Percentiles rank a stretch among this genome's conserved stretches.
Evolutionary conservation across 805 yeast genomes (phyloP).

Genomic region (Metschnikowia koreensis): DNA sequence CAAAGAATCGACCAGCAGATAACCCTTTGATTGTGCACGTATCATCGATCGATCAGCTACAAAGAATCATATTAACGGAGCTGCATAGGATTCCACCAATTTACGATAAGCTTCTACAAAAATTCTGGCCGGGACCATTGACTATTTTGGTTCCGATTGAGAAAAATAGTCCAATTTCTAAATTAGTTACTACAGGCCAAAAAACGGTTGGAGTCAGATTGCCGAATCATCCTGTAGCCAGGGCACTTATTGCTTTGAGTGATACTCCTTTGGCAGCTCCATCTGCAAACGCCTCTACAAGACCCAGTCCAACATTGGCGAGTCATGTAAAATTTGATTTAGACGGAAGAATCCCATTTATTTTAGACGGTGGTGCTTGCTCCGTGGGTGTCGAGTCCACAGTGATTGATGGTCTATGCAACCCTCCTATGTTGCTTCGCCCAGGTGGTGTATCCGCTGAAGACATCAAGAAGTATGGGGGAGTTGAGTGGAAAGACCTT

Average conservation of each 20-base stretch:
- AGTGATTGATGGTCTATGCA: conserved; percentile 83
- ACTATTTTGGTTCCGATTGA: conserved; percentile 76
- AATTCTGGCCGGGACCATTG: conserved; percentile 96
- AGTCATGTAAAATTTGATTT: conserved; percentile 81
- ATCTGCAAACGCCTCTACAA: conserved; percentile 92
- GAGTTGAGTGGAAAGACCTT: conserved; percentile 62
- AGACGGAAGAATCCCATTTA: conserved; percentile 73
- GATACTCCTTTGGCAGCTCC: conserved; percentile 96
- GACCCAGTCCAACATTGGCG: conserved; percentile 92
- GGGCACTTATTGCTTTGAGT: conserved; percentile 81
- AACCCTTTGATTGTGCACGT: conserved; percentile 92
- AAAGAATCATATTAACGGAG: conserved; percentile 52
- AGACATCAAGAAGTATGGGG: conserved; percentile 64
- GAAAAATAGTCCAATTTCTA: conserved; percentile 53
- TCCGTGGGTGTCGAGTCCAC: conserved; percentile 91
- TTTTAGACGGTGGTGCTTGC: conserved; percentile 89
- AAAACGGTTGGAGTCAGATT: conserved; percentile 89
- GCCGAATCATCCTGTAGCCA: conserved; percentile 83
- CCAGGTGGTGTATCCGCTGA: conserved; percentile 94
- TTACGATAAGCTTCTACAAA: conserved; percentile 60
- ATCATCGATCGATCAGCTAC: conserved; percentile 70
- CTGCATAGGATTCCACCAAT: conserved; percentile 59
- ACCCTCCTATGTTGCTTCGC: conserved; percentile 83
- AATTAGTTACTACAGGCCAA: conserved; percentile 80
- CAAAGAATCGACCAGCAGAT: conserved; percentile 93